These are phyloP conservation scores for Aureobasidium lini DNA, from an alignment of 2,329 filamentous ascomycete species.

Conservation along the genomic window DNA sequence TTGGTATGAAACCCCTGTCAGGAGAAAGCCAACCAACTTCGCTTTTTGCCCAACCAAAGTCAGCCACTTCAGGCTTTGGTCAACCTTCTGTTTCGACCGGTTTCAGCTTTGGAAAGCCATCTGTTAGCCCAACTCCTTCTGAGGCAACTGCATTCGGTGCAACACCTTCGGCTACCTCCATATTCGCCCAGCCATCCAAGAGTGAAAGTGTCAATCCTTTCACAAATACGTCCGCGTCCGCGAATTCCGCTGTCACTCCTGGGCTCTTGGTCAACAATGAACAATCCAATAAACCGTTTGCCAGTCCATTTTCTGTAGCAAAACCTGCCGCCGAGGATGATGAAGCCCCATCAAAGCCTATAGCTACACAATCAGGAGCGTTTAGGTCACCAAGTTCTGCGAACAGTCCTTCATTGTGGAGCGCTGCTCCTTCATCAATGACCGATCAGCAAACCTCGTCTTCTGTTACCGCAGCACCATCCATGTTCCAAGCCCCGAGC, in stretches of 20 bases:
- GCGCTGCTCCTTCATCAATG: neutral
- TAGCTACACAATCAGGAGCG: neutral
- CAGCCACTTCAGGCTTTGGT: slow-evolving; percentile 7
- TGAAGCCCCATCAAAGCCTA: neutral
- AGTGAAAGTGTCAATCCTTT: slow-evolving; percentile 5
- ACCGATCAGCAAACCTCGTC: neutral
- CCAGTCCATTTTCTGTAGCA: neutral
- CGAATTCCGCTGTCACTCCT: neutral
- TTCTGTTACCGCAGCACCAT: neutral
- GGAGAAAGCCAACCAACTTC: neutral
- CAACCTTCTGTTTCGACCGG: neutral
- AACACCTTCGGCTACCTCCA: neutral
- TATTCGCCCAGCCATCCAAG: slow-evolving; percentile 15
- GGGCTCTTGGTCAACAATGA: neutral
- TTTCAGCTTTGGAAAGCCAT: slow-evolving; percentile 16
- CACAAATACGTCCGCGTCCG: neutral
- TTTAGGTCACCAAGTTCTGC: neutral
- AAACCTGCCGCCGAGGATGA: neutral
- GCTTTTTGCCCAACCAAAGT: neutral
- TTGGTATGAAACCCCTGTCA: neutral
- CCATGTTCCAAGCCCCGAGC: neutral
- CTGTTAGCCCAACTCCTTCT: neutral
- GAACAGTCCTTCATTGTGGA: neutral
- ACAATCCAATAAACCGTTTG: neutral
- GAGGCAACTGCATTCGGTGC: neutral